Conservation (phyloP, 2,329 filamentous ascomycete genomes). For the Gliomastix tumulicola region DNA sequence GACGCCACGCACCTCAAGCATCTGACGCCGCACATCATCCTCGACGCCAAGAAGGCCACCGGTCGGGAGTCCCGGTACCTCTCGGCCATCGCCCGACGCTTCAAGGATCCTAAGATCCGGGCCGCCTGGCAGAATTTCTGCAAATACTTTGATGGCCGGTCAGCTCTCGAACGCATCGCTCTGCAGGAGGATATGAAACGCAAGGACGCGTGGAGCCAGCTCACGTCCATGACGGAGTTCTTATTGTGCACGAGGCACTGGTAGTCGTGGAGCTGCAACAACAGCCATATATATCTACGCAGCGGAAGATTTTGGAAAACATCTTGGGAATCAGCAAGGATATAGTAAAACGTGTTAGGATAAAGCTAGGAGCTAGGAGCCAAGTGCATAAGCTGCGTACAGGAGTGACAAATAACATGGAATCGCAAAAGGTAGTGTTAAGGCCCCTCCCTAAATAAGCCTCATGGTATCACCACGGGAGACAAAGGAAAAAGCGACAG, state of each 20-base stretch:
- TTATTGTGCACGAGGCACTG: constrained; percentile 64
- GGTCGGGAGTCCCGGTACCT: constrained; percentile 70
- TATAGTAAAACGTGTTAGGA: no score
- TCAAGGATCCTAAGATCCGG: constrained; percentile 50
- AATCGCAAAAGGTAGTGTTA: not conserved
- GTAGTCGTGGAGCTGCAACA: constrained; percentile 34
- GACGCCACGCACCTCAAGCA: constrained; percentile 48
- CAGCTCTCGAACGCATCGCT: constrained; percentile 79
- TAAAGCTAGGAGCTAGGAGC: no score
- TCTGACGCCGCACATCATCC: constrained; percentile 60
- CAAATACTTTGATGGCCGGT: constrained; percentile 82
- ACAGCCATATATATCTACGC: constrained; percentile 8
- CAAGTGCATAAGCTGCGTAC: no score
- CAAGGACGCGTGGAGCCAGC: constrained; percentile 66
- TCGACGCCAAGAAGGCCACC: constrained; percentile 72
- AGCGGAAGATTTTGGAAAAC: not conserved
- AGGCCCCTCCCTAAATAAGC: constrained; percentile 5
- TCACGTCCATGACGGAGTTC: constrained; percentile 61
- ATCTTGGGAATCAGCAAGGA: no score
- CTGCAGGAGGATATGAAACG: constrained; percentile 81
- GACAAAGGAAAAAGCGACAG: not conserved
- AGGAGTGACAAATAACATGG: no score
- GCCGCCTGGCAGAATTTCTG: constrained; percentile 67
- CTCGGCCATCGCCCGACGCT: constrained; percentile 48
- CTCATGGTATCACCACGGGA: constrained; percentile 6